Conservation (phyloP, 495 filamentous ascomycete genomes). For the Xylaria intraflava region DNA sequence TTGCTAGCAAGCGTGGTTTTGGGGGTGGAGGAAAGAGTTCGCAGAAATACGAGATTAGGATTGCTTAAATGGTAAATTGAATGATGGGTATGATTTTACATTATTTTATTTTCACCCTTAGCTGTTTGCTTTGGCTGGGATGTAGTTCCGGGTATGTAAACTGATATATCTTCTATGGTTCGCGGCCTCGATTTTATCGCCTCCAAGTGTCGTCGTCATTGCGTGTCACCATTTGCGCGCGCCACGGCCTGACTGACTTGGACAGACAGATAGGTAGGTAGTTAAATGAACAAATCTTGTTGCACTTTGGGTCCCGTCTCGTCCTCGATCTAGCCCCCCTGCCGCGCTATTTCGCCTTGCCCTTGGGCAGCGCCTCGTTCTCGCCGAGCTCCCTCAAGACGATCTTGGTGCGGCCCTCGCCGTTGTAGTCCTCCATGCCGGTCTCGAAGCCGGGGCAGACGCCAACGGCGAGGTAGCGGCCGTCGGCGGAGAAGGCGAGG, state of each 20-base stretch:
- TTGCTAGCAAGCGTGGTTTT: too few species aligned
- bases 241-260: background rate
- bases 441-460: constrained; percentile 90
- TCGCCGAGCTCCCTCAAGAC: constrained; percentile 77
- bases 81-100: background rate
- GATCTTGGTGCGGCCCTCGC: constrained; percentile 66
- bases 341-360: constrained; percentile 40
- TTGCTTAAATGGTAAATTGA: background rate
- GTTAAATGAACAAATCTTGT: background rate
- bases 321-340: background rate
- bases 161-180: background rate
- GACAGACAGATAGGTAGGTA: background rate
- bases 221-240: background rate
- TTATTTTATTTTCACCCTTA: background rate
- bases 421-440: constrained; percentile 67
- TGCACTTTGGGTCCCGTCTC: background rate
- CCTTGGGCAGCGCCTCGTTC: constrained; percentile 84
- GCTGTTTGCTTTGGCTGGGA: background rate
- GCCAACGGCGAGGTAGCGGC: constrained; percentile 75
- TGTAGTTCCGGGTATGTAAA: background rate
- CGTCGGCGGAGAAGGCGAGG: constrained; percentile 69
- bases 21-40: too few species aligned
- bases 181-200: background rate
- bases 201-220: background rate
- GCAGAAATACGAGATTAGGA: too few species aligned